Base-by-base conservation (phyloP, 768 basidiomycete species). In the Strobilomyces echinocephalus region DNA sequence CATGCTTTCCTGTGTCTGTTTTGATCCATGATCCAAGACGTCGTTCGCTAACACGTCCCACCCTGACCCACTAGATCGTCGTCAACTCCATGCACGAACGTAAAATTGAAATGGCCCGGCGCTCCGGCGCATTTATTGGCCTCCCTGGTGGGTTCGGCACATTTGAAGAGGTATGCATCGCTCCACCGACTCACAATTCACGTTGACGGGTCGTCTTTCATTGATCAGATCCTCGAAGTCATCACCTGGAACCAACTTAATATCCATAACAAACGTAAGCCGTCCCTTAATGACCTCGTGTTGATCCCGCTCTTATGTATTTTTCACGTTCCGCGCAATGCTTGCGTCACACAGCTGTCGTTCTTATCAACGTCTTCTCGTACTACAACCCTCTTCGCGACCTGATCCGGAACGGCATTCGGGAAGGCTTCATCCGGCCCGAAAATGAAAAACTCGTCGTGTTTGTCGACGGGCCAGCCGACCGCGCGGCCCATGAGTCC, bases 91-190 rank as follows among this genome's bases (percentile, higher is more conserved):
- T 92, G 88, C 89, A 91, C 57, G 84, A 94, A 61, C 83, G 95
- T 14, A 97, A 97, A 65, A 77, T 88, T 9, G 84, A 88, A 66
- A 97, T 98, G 94, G 93, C 95, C 0, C 80, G 80, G 58, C 75
- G 87, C 9, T 82, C 81, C 0, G 77, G 79, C 16, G 94, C 84
- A 0, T 99, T 99, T 62, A 73, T 97, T 44, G 91, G 85, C 11
- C 74, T 99, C 18, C 95, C 95, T 1, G 95, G 95, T 18, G 95
- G 95, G 0, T 97, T 84, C 64, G 95, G 95, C 10, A 97, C 95
- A 0, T 91, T 92, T 58, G 97, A 99, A 72, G 95, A 97, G 79
- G 89, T 70, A 54, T 6, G 52, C 14, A 31, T 20, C n/a, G 35
- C n/a, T 21, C 24, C 24, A 44, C 30, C 14, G 43, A 12, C 9